Base-by-base conservation (phyloP, 352 stramenopile genomes). In the Phytopythium oedochilum region DNA sequence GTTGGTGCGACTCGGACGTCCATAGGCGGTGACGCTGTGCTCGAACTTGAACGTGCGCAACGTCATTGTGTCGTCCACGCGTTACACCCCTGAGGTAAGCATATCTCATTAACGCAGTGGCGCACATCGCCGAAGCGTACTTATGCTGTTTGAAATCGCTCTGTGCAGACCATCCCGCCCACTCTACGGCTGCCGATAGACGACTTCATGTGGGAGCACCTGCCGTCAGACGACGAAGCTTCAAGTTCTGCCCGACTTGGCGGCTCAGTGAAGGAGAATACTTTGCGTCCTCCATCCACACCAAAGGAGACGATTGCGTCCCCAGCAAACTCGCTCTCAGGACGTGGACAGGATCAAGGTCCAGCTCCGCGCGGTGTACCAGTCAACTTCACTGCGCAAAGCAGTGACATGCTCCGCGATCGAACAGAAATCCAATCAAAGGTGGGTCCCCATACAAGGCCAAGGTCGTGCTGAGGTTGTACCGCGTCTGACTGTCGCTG, bases 1-100 rank as follows among this genome's bases (percentile, higher is more conserved):
- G n/a, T n/a, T n/a, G n/a, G n/a, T n/a, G n/a, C n/a, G n/a, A n/a
- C n/a, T n/a, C n/a, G n/a, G n/a, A n/a, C n/a, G n/a, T 46, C 39
- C 2, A 34, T 50, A 85, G 74, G 71, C 68, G 8, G 66, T 90
- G 28, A 86, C 75, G 22, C 53, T 88, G 43, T 92, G 83, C 46
- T 69, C 77, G 2, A 74, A 72, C 36, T 79, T 88, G 69, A 89
- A 85, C 29, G 43, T 83, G 9, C 68, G 83, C 3, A 89, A 88
- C 42, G 61, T 90, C 26, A 76, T 89, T 42, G 70, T 71, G 5
- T 88, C 77, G 15, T 62, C 74, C 5, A 78, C 59, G 12, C 45
- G 73, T 8, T 92, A 80, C 59, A 72, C 68, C 1, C 48, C 62
- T 9, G 55, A 66, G 71, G 78, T 84, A 55, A 43, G 1, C 10